phyloP scores from a whole-genome alignment of 2,329 filamentous ascomycete species.

The Pseudopyricularia cyperi region DNA sequence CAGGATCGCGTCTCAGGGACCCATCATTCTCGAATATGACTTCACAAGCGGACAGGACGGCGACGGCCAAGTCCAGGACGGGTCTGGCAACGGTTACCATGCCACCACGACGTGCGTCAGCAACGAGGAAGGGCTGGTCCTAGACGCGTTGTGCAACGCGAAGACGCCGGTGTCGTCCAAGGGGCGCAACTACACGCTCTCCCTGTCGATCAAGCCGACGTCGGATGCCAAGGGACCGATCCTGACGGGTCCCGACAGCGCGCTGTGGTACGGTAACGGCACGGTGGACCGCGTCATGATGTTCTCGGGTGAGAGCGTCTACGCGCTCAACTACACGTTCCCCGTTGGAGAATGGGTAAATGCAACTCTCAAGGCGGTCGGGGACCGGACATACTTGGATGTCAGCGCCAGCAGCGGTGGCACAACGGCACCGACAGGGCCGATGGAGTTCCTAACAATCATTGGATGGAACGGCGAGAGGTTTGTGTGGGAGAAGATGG shows the following conservation, averaged over 20 bases:
- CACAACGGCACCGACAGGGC: conserved; percentile 7
- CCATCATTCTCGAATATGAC: conserved; percentile 21
- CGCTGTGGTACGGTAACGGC: conserved; percentile 18
- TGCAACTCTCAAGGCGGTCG: conserved; percentile 16
- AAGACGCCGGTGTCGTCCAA: conserved; percentile 36
- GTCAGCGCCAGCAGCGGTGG: conserved; percentile 3
- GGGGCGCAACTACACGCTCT: conserved; percentile 42
- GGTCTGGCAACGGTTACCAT: conserved; percentile 25
- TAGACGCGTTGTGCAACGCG: conserved; percentile 25
- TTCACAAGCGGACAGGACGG: conserved; percentile 8
- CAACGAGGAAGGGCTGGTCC: conserved; percentile 13
- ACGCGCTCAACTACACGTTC: conserved; percentile 19
- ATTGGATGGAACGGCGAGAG: conserved; percentile 27
- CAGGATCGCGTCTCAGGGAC: conserved; percentile 19
- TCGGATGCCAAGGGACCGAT: conserved; percentile 20
- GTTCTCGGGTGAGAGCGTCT: conserved; percentile 20
- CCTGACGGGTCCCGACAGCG: conserved; percentile 28
- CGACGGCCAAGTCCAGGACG: conserved; percentile 15
- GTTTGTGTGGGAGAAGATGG: conserved; percentile 27
- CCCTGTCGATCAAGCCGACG: conserved; percentile 20
- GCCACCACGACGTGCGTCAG: conserved; percentile 23
- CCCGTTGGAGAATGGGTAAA: conserved; percentile 16
- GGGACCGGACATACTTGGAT: conserved; percentile 17
- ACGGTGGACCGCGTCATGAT: conserved; percentile 19
- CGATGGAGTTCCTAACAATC: conserved; percentile 25